These are phyloP conservation scores for Aureobasidium sp. DNA, from an alignment of 2,329 filamentous ascomycete species.

Conservation along the genomic window DNA sequence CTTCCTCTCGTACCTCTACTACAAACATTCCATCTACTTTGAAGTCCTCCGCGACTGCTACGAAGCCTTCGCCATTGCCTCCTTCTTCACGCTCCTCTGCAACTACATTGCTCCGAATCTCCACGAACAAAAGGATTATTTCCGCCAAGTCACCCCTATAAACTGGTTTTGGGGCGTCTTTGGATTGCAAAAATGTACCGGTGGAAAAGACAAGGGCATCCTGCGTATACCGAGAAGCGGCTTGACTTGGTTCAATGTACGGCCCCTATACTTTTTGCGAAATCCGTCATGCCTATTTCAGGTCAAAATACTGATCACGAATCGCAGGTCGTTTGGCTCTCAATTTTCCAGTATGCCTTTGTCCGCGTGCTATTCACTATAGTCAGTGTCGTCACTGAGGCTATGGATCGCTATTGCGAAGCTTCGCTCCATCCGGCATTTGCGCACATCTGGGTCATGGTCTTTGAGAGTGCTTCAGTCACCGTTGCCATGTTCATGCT, in stretches of 20 bases:
- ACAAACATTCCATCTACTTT: conserved; percentile 73
- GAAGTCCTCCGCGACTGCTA: conserved; percentile 77
- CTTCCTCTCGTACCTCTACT: conserved; percentile 66
- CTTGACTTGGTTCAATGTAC: conserved; percentile 79
- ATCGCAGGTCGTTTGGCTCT: conserved; percentile 62
- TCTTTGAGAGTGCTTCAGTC: conserved; percentile 65
- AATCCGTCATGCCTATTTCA: background rate
- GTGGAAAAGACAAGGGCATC: conserved; percentile 57
- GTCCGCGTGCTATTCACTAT: conserved; percentile 74
- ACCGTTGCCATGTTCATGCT: conserved; percentile 83
- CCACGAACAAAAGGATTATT: conserved; percentile 76
- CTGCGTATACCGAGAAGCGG: conserved; percentile 73
- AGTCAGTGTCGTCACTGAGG: conserved; percentile 66
- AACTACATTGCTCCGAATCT: conserved; percentile 71
- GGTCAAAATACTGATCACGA: background rate
- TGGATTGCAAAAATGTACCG: conserved; percentile 64
- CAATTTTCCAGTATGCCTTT: conserved; percentile 81
- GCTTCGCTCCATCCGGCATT: conserved; percentile 70
- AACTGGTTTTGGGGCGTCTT: conserved; percentile 70
- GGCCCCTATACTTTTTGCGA: conserved; percentile 17
- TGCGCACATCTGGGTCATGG: conserved; percentile 75
- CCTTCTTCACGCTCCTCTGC: conserved; percentile 78
- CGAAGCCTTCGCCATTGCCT: conserved; percentile 80
- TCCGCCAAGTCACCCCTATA: conserved; percentile 59
- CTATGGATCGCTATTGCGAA: conserved; percentile 66